Conservation (phyloP, 148 eudicot genomes). For the Rhododendron henanense region DNA sequence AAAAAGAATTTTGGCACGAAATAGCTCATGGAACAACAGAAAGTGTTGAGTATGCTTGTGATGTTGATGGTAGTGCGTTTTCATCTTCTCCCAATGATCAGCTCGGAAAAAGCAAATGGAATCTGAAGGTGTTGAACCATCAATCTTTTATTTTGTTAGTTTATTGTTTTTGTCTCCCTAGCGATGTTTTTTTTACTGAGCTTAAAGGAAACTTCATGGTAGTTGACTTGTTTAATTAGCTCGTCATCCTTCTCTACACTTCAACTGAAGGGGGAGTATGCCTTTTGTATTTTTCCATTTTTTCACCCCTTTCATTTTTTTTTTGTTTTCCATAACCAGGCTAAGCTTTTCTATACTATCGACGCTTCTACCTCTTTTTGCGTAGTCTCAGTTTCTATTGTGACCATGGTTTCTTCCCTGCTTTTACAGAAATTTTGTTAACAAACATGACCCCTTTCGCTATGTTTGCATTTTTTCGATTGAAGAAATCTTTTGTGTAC, state of each 20-base stretch:
- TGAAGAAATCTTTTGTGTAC: neutral
- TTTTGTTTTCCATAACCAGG: neutral
- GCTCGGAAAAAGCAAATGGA: constrained; percentile 97
- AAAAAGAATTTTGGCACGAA: constrained; percentile 99
- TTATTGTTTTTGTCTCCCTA: neutral
- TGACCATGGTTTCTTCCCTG: neutral
- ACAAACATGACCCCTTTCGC: neutral
- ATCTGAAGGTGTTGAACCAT: constrained; percentile 65
- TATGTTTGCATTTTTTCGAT: neutral
- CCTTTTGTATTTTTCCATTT: neutral
- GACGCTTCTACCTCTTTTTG: neutral
- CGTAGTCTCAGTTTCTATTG: neutral
- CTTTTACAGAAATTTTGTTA: neutral
- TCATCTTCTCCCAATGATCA: constrained; percentile 83
- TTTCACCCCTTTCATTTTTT: neutral
- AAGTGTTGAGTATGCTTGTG: constrained; percentile 97
- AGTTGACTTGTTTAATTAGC: neutral
- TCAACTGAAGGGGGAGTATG: neutral
- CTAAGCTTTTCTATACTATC: neutral
- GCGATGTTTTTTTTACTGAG: neutral
- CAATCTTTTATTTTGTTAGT: constrained; percentile 12
- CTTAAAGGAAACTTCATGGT: neutral
- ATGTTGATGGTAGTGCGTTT: constrained; percentile 99
- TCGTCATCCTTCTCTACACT: neutral
- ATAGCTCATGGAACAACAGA: constrained; percentile 89